Conservation (phyloP, 129 eudicot genomes). For the Flaveria bidentis region DNA sequence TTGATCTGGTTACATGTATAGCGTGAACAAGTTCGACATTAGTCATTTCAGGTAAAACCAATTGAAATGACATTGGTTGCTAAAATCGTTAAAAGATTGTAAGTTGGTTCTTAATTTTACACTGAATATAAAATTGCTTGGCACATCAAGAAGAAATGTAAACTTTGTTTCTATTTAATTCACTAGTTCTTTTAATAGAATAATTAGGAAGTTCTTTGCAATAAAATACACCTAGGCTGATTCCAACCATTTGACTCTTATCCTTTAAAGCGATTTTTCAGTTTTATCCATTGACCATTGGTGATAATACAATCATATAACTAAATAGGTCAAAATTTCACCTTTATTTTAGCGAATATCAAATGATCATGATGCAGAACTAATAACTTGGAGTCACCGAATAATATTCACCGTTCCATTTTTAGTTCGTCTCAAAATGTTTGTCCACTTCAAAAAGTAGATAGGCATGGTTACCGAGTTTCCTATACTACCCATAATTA, state of each 20-base stretch:
- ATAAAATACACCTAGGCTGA: background rate
- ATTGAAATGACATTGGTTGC: background rate
- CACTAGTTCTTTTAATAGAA: background rate
- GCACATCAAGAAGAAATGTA: background rate
- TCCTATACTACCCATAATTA: background rate
- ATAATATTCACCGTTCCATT: background rate
- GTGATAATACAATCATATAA: background rate
- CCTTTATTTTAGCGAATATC: background rate
- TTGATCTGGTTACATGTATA: background rate
- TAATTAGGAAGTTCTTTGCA: constrained; percentile 5
- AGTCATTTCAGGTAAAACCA: background rate
- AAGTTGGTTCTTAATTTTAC: background rate
- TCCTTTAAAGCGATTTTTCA: background rate
- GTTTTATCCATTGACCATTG: background rate
- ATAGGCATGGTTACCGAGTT: background rate
- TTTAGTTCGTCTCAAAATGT: background rate
- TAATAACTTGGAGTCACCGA: background rate
- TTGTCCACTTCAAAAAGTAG: background rate
- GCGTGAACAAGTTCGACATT: background rate
- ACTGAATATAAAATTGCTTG: background rate
- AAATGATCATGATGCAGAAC: background rate
- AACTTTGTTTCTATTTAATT: background rate
- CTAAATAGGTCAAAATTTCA: background rate
- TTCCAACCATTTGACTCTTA: background rate
- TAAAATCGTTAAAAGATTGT: background rate